Conservation (phyloP, 257 asterid species). For the Nicotiana attenuata region DNA sequence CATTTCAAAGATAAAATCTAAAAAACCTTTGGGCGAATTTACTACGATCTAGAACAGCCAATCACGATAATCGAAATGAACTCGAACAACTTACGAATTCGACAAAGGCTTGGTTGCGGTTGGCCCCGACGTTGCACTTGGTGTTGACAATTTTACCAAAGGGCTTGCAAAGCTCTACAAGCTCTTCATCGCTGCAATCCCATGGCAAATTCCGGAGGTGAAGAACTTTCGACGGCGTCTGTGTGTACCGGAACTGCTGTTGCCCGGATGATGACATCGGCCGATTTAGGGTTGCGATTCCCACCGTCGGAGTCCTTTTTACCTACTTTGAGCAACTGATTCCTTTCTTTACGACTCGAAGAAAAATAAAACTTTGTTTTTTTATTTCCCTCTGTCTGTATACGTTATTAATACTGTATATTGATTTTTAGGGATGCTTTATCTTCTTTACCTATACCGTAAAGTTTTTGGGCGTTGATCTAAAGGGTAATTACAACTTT, state of each 20-base stretch:
- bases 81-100: slow-evolving; percentile 53
- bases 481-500: too few species aligned
- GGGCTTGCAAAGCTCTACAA: slow-evolving; percentile 64
- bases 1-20: neutral
- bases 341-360: neutral
- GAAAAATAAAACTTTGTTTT: neutral
- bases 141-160: slow-evolving; percentile 78
- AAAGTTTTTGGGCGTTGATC: too few species aligned
- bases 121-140: slow-evolving; percentile 77
- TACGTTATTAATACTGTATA: neutral
- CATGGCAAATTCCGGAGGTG: slow-evolving; percentile 86
- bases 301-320: neutral
- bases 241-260: slow-evolving; percentile 76
- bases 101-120: slow-evolving; percentile 82
- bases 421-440: too few species aligned
- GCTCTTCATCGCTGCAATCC: slow-evolving; percentile 80
- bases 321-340: neutral
- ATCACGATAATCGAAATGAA: neutral
- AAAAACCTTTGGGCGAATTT: neutral
- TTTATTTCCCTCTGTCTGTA: neutral
- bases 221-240: slow-evolving; percentile 84
- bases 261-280: slow-evolving; percentile 70
- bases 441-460: too few species aligned
- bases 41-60: neutral
- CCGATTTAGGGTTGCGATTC: slow-evolving; percentile 16